These are phyloP conservation scores for Candida xyloterini DNA, from an alignment of 805 yeast species.

Conservation along the genomic window DNA sequence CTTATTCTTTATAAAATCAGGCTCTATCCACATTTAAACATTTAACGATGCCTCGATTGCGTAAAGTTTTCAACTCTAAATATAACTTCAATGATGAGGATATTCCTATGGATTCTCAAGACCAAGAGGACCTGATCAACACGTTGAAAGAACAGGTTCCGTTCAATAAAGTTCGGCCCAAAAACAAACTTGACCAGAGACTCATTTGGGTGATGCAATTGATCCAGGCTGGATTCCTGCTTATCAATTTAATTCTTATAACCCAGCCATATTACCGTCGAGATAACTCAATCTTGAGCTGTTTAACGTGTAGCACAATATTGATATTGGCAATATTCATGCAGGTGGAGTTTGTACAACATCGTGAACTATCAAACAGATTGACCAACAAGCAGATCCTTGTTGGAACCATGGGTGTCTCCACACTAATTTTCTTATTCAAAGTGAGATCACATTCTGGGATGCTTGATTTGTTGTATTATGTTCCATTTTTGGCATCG, in stretches of 20 bases:
- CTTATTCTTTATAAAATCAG: too few relatives aligned
- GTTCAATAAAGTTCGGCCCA: slow-evolving; percentile 13
- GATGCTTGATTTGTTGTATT: slow-evolving; percentile 23
- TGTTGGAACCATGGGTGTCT: slow-evolving; percentile 1
- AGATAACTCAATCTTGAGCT: slow-evolving; percentile 26
- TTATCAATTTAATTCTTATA: slow-evolving; percentile 27
- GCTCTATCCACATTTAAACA: background rate
- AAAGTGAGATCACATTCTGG: slow-evolving; percentile 11
- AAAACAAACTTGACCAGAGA: slow-evolving; percentile 11
- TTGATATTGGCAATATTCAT: slow-evolving; percentile 18
- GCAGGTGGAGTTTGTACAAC: slow-evolving; percentile 19
- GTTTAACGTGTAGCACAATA: slow-evolving; percentile 24
- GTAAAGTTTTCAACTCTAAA: slow-evolving; percentile 26
- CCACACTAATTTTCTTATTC: slow-evolving; percentile 8
- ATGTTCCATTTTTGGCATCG: slow-evolving; percentile 26
- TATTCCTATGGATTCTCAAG: slow-evolving; percentile 24
- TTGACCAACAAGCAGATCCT: slow-evolving; percentile 2
- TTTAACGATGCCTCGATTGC: slow-evolving; percentile 30
- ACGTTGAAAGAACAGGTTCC: slow-evolving; percentile 20
- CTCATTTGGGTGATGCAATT: slow-evolving; percentile 13
- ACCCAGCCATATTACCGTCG: slow-evolving; percentile 29
- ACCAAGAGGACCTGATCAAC: slow-evolving; percentile 22
- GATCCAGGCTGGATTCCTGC: slow-evolving; percentile 17
- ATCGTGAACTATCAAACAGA: slow-evolving; percentile 3
- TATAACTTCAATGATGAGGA: slow-evolving; percentile 20